Base-by-base conservation (phyloP, 202 grass and related monocot genomes). In the Schoenoplectus triqueter region DNA sequence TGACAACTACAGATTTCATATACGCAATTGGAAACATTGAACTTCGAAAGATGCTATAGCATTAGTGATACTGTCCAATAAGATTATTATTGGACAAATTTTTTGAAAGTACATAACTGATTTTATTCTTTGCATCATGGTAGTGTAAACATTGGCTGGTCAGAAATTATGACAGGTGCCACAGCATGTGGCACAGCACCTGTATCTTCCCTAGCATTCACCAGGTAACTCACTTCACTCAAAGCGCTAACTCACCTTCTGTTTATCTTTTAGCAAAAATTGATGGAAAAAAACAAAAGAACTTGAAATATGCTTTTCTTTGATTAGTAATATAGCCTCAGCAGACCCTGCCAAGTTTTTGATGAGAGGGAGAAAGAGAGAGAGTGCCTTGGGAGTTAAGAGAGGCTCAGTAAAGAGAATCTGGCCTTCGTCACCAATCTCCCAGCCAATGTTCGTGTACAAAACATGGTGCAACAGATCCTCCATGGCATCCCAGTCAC, bases 401-500 rank as follows among this genome's bases (percentile, higher is more conserved):
- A 94, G 93, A 6, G 97, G 97, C 77, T 99, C 87, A 0, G 97
- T 95, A 71, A 96, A 99, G 84, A 99, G 87, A 83, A 99, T 94
- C 74, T 99, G 97, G 44, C 97, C 97, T 91, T 99, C 97, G 3
- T 99, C 97, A 52, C 97, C 97, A 64, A 91, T 94, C 90, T 99
- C 97, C 97, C 97, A 99, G 19, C 97, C 93, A 61, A 99, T 88
- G 89, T 91, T 91, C 10, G 89, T 84, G 81, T 99, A 99, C 45
- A 99, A 88, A 57, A 96, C 93, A 85, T 94, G 91, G 59, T 70
- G 87, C 52, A 99, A 92, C 50, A 99, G 88, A 85, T 96, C 97
- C 90, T 96, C 97, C 93, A 99, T 96, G 18, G 93, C 92, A 85
- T 96, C 93, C 97, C 97, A 99, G 80, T 99, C 93, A 80, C 87